phyloP scores from a whole-genome alignment of 2,329 filamentous ascomycete genomes.

The Apiospora koreana region DNA sequence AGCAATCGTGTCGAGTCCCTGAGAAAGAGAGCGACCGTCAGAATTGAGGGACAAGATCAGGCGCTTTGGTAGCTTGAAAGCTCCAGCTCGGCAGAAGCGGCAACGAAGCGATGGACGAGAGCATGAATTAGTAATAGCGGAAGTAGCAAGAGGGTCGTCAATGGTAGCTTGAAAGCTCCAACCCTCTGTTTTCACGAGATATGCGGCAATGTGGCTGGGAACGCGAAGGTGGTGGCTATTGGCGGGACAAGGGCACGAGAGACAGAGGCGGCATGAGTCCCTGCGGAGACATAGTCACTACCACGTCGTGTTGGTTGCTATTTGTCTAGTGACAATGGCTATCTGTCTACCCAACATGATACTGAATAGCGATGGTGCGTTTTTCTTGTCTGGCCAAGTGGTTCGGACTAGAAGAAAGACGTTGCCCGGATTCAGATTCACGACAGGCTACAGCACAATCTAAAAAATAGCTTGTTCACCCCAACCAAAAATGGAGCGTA shows the following conservation, averaged over 20 bases:
- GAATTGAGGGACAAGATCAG: conserved; percentile 35
- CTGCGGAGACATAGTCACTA: background rate
- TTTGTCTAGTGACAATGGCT: conserved; percentile 3
- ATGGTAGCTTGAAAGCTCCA: conserved; percentile 53
- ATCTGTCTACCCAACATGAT: background rate
- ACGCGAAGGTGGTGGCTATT: background rate
- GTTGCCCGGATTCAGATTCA: conserved; percentile 13
- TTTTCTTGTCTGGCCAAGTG: conserved; percentile 16
- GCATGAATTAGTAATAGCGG: conserved; percentile 27
- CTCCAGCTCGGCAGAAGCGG: conserved; percentile 53
- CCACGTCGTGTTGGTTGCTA: background rate
- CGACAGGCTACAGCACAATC: conserved; percentile 4
- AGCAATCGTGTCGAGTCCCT: conserved; percentile 32
- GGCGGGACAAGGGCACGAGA: background rate
- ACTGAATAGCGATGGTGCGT: conserved; percentile 9
- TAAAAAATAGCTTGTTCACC: conserved; percentile 3
- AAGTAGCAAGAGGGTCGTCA: conserved; percentile 40
- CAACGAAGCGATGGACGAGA: conserved; percentile 27
- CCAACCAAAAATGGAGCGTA: background rate
- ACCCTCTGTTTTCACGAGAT: conserved; percentile 33
- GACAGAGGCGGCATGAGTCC: background rate
- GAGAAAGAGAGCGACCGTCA: conserved; percentile 32
- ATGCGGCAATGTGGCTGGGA: conserved; percentile 12
- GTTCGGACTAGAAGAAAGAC: conserved; percentile 8
- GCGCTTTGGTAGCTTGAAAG: conserved; percentile 66